phyloP scores from a whole-genome alignment of 495 filamentous ascomycete genomes.

The Aspergillus indologenus region DNA sequence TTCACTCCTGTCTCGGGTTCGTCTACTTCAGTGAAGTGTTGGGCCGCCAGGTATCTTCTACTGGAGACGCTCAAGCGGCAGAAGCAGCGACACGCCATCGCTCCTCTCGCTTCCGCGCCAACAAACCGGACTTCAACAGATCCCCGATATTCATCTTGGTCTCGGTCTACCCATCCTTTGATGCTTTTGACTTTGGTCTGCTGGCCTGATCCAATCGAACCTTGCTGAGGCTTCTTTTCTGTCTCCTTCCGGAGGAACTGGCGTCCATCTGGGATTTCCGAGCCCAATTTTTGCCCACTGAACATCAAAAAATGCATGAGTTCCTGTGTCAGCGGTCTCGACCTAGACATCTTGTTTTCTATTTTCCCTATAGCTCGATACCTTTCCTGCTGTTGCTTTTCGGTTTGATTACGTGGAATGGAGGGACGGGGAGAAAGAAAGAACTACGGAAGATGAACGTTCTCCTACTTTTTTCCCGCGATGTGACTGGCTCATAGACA shows the following conservation, averaged over 20 bases:
- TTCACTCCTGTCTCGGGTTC: conserved; percentile 3
- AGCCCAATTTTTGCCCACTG: conserved; percentile 21
- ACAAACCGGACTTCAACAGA: neutral
- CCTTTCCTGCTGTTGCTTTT: conserved; percentile 11
- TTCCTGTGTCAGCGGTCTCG: conserved; percentile 14
- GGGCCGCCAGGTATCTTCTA: neutral
- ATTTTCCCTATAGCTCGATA: conserved; percentile 14
- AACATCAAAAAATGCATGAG: conserved; percentile 22
- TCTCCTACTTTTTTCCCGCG: conserved; percentile 10
- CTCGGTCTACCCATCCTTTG: neutral
- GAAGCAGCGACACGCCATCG: neutral
- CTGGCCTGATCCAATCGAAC: conserved; percentile 19
- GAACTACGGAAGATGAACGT: neutral
- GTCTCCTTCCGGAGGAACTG: neutral
- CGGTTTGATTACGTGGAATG: conserved; percentile 11
- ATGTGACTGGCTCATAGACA: conserved; percentile 26
- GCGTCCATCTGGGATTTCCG: conserved; percentile 2
- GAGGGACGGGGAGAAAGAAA: neutral
- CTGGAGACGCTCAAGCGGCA: neutral
- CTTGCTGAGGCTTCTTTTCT: neutral
- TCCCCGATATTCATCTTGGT: neutral
- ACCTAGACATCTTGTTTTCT: conserved; percentile 15
- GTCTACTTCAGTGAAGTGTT: conserved; percentile 2
- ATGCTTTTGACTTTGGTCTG: conserved; percentile 15
- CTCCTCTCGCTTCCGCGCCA: neutral